Evolutionary conservation across 202 grass and related monocot species (phyloP), one percentile per base, ranked within the genome.

Genomic region (Schoenoplectus triqueter): DNA sequence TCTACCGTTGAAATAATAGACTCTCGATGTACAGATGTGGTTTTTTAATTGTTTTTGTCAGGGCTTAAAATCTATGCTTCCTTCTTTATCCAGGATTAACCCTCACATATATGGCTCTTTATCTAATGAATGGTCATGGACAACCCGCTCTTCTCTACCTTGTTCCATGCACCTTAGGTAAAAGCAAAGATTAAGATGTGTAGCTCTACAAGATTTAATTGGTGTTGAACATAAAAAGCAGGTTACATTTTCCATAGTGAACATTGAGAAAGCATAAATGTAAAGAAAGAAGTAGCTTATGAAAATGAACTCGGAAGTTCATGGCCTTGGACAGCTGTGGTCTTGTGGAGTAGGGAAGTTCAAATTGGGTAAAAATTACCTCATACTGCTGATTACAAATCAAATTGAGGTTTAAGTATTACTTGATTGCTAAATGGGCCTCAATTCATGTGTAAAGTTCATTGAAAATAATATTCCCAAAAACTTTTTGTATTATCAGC

Each of bases 81-180:
- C 40, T 31, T 66, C 11, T 45, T 63, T 48, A 75, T 82, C 65
- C 84, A 98, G 96, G 96, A 19, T 89, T 98, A 64, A 93, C 93
- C 22, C 89, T 86, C 71, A 98, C 96, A 77, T 98, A 98, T 65
- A 51, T 94, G 52, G 96, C 92, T 2, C 84, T 98, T 68, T 95
- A 88, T 87, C 86, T 98, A 5, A 95, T 95, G 96, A 90, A 94
- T 13, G 94, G 95, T 14, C 85, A 90, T 50, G 96, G 96, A 2
- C 96, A 98, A 19, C 96, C 96, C 19, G 96, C 96, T 66, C 84
- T 98, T 61, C 89, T 98, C 84, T 98, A 98, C 74, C 86, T 98
- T 13, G 96, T 98, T 84, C 96, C 96, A 65, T 95, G 88, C 52
- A 98, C 96, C 10, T 86, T 98, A 88, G 96, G 96, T 98, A 98